Evolutionary conservation across 306 rosid species (phyloP).

Genomic region (Glycine soja): DNA sequence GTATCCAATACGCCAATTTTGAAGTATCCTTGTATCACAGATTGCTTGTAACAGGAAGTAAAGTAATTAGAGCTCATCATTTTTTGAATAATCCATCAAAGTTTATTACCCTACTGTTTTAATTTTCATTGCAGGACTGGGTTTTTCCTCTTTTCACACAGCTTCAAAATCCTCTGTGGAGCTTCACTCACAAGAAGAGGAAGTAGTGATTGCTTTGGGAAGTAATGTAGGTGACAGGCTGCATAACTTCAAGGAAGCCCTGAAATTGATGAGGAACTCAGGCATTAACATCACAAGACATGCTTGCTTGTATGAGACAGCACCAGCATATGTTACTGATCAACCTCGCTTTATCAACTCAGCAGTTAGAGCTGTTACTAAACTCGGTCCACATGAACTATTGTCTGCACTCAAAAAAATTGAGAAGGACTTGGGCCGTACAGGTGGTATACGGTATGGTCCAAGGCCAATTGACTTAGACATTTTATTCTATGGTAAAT

Average conservation of each 20-base stretch:
- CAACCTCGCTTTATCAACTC: slow-evolving; percentile 90
- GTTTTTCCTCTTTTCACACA: slow-evolving; percentile 56
- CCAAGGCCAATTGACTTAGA: slow-evolving; percentile 95
- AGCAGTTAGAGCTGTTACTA: slow-evolving; percentile 85
- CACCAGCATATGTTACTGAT: slow-evolving; percentile 87
- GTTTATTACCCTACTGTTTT: slow-evolving; percentile 38
- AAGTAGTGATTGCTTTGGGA: slow-evolving; percentile 92
- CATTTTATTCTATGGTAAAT: slow-evolving; percentile 85
- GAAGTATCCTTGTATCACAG: background rate
- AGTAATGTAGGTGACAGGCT: slow-evolving; percentile 89
- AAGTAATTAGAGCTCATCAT: slow-evolving; percentile 11
- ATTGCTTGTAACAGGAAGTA: slow-evolving; percentile 19
- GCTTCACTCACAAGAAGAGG: slow-evolving; percentile 69
- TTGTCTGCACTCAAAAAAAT: slow-evolving; percentile 74
- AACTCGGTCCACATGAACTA: slow-evolving; percentile 88
- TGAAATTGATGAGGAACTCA: slow-evolving; percentile 70
- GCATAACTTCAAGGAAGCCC: slow-evolving; percentile 77
- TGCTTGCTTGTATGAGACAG: slow-evolving; percentile 87
- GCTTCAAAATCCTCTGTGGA: slow-evolving; percentile 54
- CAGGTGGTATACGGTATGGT: slow-evolving; percentile 81
- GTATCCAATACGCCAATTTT: too few relatives aligned
- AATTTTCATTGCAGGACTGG: slow-evolving; percentile 55
- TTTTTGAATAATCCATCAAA: slow-evolving; percentile 3
- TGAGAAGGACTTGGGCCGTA: slow-evolving; percentile 81
- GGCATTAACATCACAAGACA: slow-evolving; percentile 81